A percentile compares a stretch with the other conserved stretches of the same genome.
Conservation (phyloP, 805 yeast genomes). For the Yarrowia divulgata region DNA sequence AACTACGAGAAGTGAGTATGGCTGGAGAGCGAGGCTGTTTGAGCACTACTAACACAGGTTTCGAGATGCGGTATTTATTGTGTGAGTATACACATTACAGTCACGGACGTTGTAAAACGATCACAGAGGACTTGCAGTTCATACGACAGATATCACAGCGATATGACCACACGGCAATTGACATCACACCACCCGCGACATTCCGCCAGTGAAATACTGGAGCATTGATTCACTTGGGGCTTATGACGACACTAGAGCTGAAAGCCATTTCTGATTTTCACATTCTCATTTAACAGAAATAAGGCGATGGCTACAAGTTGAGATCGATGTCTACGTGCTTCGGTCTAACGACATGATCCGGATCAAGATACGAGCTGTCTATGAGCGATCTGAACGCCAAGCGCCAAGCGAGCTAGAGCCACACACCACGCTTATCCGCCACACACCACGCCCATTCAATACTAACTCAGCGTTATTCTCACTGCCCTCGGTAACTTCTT, state of each 20-base stretch:
- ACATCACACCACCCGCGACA: not conserved
- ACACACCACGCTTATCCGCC: not conserved
- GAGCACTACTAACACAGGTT: constrained; percentile 33
- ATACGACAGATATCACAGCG: not conserved
- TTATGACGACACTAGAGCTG: no score
- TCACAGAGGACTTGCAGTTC: no score
- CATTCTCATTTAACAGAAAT: no score
- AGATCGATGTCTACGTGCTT: not conserved
- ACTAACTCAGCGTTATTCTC: constrained; percentile 32
- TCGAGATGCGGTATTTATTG: constrained; percentile 39
- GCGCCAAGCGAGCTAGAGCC: not conserved
- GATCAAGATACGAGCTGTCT: not conserved
- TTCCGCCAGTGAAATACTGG: not conserved
- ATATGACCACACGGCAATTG: not conserved
- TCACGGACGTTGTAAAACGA: not conserved
- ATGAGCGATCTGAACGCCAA: not conserved
- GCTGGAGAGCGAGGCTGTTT: no score
- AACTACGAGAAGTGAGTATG: constrained; percentile 37
- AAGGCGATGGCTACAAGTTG: no score
- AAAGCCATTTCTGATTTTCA: no score
- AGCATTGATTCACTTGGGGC: not conserved
- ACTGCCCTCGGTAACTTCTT: not conserved
- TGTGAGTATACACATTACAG: constrained; percentile 27
- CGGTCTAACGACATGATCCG: no score
- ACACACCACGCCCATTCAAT: not conserved